A percentile compares a stretch with the other conserved stretches of the same genome.
Evolutionary conservation across 83 land plant genomes (phyloP).

Genomic region (Thuja plicata): DNA sequence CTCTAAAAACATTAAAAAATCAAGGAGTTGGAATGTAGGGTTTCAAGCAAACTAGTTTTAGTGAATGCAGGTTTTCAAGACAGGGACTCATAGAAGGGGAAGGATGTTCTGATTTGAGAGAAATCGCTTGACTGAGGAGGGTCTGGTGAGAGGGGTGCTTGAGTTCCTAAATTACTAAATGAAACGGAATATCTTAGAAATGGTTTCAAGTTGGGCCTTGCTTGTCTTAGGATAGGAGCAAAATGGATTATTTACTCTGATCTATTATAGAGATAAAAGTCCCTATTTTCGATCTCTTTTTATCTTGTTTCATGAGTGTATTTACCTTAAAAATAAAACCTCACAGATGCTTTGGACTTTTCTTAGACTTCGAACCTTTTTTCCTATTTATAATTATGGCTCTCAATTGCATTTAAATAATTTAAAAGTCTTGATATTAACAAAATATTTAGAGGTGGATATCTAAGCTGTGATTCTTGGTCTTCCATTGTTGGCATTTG

Average conservation of each 20-base stretch:
- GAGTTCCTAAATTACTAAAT: not conserved
- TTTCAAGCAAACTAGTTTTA: not conserved
- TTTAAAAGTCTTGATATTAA: not conserved
- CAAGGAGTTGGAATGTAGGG: not conserved
- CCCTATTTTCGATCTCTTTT: not conserved
- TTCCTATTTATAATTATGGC: not conserved
- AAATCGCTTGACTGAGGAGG: not conserved
- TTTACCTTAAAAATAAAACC: not conserved
- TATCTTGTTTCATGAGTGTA: not conserved
- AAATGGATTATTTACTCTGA: not conserved
- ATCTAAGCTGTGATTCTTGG: too few relatives aligned
- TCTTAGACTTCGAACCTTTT: not conserved
- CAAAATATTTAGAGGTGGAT: not conserved
- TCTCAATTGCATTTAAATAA: not conserved
- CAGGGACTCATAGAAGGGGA: not conserved
- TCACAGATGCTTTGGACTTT: not conserved
- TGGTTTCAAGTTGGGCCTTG: not conserved
- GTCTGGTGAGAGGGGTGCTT: not conserved
- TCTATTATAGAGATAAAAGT: not conserved
- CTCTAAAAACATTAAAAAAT: too few relatives aligned
- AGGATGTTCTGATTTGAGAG: not conserved
- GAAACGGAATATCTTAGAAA: not conserved
- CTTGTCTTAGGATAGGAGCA: not conserved
- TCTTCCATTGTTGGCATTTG: too few relatives aligned
- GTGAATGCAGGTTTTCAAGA: not conserved